A percentile compares a stretch with the other conserved stretches of the same genome.
Conservation (phyloP, 2,329 filamentous ascomycete genomes). For the Talaromyces sp. region DNA sequence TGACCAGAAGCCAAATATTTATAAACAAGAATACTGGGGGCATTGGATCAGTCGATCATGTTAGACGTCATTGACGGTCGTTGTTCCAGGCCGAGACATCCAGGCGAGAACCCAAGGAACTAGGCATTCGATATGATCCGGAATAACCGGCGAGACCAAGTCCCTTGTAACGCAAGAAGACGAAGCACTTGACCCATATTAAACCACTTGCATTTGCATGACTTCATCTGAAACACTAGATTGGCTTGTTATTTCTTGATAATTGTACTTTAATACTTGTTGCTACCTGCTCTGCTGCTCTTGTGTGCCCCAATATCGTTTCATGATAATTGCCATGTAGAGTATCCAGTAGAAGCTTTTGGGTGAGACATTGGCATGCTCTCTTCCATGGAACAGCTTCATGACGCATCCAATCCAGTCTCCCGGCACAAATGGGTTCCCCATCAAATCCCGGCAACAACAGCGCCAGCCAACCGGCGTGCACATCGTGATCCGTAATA, state of each 20-base stretch:
- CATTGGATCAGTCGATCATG: background rate
- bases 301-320: background rate
- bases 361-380: background rate
- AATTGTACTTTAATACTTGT: background rate
- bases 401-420: background rate
- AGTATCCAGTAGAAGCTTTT: background rate
- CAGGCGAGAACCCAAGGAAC: background rate
- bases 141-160: background rate
- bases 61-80: background rate
- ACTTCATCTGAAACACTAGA: background rate
- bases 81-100: background rate
- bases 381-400: background rate
- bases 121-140: background rate
- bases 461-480: background rate
- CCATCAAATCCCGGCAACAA: background rate
- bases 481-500: background rate
- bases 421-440: background rate
- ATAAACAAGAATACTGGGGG: background rate
- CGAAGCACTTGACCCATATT: background rate
- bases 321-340: background rate
- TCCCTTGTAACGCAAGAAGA: background rate
- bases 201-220: background rate
- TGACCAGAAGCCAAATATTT: background rate
- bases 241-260: background rate
- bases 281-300: background rate